Evolutionary conservation across 1,139 yeast species (phyloP).

Genomic region (Blastobotrys proliferans): DNA sequence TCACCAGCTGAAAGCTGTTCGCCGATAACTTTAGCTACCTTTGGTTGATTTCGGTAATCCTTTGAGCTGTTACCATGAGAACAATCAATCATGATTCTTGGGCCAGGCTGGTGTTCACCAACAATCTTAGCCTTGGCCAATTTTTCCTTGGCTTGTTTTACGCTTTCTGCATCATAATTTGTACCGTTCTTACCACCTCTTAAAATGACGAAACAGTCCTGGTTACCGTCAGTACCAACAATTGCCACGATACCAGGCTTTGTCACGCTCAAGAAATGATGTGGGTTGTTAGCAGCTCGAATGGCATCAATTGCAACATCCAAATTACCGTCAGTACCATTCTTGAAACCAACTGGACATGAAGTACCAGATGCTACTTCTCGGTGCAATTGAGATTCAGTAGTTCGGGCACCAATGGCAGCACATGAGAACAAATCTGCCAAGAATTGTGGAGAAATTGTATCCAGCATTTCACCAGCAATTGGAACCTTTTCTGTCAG

Average conservation of each 20-base stretch:
- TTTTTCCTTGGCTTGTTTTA: slow-evolving; percentile 62
- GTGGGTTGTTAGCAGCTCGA: slow-evolving; percentile 88
- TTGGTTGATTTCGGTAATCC: slow-evolving; percentile 88
- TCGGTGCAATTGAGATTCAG: slow-evolving; percentile 94
- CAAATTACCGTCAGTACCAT: slow-evolving; percentile 92
- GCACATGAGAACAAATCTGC: slow-evolving; percentile 88
- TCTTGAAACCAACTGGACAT: slow-evolving; percentile 96
- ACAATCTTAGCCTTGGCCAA: slow-evolving; percentile 55
- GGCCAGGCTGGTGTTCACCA: slow-evolving; percentile 39
- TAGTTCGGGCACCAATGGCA: slow-evolving; percentile 97
- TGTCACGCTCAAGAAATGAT: slow-evolving; percentile 90
- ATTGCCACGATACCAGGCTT: slow-evolving; percentile 94
- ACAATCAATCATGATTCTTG: slow-evolving; percentile 92
- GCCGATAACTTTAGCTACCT: slow-evolving; percentile 77
- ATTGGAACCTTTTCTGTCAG: slow-evolving; percentile 82
- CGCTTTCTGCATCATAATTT: slow-evolving; percentile 74
- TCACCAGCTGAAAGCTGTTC: slow-evolving; percentile 78
- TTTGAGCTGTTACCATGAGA: slow-evolving; percentile 95
- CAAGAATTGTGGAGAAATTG: slow-evolving; percentile 91
- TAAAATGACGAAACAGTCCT: slow-evolving; percentile 82
- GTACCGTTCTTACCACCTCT: slow-evolving; percentile 96
- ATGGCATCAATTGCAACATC: slow-evolving; percentile 93
- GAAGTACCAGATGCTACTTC: slow-evolving; percentile 93
- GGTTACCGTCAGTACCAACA: slow-evolving; percentile 91
- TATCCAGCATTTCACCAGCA: slow-evolving; percentile 97